Conservation (phyloP, 306 rosid genomes). For the Sicyos baderoa region DNA sequence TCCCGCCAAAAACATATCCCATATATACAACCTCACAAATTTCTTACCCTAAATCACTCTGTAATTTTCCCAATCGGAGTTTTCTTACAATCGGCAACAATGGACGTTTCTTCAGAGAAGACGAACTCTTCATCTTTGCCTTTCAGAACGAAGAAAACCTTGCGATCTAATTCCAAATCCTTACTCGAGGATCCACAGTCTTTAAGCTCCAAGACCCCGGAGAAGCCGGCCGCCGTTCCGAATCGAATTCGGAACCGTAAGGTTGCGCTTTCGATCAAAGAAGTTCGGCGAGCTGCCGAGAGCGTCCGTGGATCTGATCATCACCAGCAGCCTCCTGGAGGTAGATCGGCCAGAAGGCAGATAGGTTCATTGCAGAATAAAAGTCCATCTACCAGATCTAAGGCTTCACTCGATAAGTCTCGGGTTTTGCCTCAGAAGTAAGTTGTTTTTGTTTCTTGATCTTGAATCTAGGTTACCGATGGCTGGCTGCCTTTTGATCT, state of each 20-base stretch:
- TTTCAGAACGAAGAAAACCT: conserved; percentile 34
- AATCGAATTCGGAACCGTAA: conserved; percentile 37
- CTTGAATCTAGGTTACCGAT: not conserved
- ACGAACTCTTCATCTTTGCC: conserved; percentile 22
- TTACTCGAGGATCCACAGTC: conserved; percentile 17
- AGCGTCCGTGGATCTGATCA: conserved; percentile 25
- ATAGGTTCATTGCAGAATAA: conserved; percentile 23
- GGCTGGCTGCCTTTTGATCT: no score
- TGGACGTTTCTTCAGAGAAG: conserved; percentile 42
- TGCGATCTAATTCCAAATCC: conserved; percentile 23
- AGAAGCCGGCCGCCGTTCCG: conserved; percentile 33
- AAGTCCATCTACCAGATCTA: conserved; percentile 16
- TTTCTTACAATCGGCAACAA: not conserved
- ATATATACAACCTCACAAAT: not conserved
- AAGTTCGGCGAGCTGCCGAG: conserved; percentile 36
- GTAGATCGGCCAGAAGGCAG: conserved; percentile 32
- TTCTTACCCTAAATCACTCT: not conserved
- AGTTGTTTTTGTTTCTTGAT: not conserved
- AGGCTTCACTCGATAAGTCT: not conserved
- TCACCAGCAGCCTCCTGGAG: not conserved
- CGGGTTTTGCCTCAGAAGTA: conserved; percentile 48
- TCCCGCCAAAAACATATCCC: conserved; percentile 37
- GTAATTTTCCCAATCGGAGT: not conserved
- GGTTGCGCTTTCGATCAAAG: conserved; percentile 37
- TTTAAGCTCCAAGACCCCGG: conserved; percentile 48